A percentile compares a stretch with the other conserved stretches of the same genome.
Conservation (phyloP, 2,329 filamentous ascomycete genomes). For the Microdochium paspali region DNA sequence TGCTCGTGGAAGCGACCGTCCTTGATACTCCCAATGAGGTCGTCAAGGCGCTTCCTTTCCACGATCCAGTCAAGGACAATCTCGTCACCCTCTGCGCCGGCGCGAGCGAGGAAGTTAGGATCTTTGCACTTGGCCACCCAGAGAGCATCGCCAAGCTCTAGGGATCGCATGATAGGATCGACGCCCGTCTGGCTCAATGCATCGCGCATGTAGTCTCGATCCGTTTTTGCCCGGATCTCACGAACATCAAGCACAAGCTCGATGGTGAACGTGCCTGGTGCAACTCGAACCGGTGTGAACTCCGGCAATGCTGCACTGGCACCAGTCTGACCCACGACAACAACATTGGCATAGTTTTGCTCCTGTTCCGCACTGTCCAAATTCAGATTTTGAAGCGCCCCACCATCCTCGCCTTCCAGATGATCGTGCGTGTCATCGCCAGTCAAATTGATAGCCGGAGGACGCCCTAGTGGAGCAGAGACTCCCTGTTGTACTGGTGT, state of each 20-base stretch:
- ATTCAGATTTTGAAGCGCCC: conserved; percentile 8
- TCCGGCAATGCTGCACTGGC: conserved; percentile 25
- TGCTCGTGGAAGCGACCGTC: conserved; percentile 78
- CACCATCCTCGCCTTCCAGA: background rate
- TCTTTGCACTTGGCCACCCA: conserved; percentile 71
- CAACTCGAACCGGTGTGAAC: conserved; percentile 51
- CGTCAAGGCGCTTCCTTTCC: conserved; percentile 72
- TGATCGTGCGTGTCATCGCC: conserved; percentile 6
- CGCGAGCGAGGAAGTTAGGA: conserved; percentile 39
- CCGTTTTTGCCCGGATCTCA: conserved; percentile 62
- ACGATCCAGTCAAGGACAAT: conserved; percentile 73
- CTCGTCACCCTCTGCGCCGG: conserved; percentile 57
- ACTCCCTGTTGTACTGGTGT: conserved; percentile 14
- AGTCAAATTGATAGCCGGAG: background rate
- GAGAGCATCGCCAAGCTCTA: conserved; percentile 67
- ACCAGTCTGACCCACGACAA: conserved; percentile 26
- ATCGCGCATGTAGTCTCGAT: conserved; percentile 69
- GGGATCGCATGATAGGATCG: conserved; percentile 53
- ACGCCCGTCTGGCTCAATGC: conserved; percentile 60
- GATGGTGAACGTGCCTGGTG: conserved; percentile 59
- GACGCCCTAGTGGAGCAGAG: conserved; percentile 3
- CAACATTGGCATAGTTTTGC: conserved; percentile 24
- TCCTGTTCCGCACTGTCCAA: background rate
- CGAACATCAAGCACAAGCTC: conserved; percentile 66
- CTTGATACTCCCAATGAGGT: conserved; percentile 71